These are phyloP conservation scores for Liquidambar formosana DNA, from an alignment of 164 flowering plant genomes.

Conservation along the genomic window DNA sequence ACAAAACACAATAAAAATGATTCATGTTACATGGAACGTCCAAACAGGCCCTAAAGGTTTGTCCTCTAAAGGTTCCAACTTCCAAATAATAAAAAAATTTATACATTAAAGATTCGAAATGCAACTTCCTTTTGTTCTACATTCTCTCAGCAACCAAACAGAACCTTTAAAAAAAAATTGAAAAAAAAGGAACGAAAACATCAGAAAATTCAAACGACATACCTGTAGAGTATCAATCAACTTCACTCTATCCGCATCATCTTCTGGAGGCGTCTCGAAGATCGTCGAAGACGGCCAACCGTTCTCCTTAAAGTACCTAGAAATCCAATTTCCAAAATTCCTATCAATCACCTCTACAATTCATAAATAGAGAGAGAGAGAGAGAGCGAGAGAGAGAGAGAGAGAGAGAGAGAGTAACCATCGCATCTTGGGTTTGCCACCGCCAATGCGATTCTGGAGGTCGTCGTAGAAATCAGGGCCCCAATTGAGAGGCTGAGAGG, in stretches of 20 bases:
- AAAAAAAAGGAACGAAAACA: not conserved
- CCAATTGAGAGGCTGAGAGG: conserved; percentile 67
- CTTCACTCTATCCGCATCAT: conserved; percentile 57
- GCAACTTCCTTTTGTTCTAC: not conserved
- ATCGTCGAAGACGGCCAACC: conserved; percentile 87
- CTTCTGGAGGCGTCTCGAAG: conserved; percentile 59
- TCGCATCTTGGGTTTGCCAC: conserved; percentile 98
- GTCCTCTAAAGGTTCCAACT: too few species aligned
- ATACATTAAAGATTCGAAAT: not conserved
- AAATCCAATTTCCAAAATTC: conserved; percentile 3
- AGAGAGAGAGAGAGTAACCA: conserved; percentile 42
- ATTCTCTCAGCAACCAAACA: conserved; percentile 7
- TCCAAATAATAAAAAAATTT: not conserved
- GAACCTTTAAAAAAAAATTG: not conserved
- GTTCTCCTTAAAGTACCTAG: conserved; percentile 88
- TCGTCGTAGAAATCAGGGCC: conserved; percentile 73
- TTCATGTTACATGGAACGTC: too few species aligned
- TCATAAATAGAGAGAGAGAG: conserved; percentile 1
- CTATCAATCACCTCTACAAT: not conserved
- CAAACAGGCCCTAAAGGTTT: too few species aligned
- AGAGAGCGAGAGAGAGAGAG: conserved; percentile 4
- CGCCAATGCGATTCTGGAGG: conserved; percentile 87
- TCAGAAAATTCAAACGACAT: not conserved
- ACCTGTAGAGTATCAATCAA: conserved; percentile 87
- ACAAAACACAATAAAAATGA: too few species aligned